Percentiles rank a stretch among this genome's conserved stretches.
Evolutionary conservation across 495 filamentous ascomycete genomes (phyloP).

Genomic region (Penicillium antarcticum): DNA sequence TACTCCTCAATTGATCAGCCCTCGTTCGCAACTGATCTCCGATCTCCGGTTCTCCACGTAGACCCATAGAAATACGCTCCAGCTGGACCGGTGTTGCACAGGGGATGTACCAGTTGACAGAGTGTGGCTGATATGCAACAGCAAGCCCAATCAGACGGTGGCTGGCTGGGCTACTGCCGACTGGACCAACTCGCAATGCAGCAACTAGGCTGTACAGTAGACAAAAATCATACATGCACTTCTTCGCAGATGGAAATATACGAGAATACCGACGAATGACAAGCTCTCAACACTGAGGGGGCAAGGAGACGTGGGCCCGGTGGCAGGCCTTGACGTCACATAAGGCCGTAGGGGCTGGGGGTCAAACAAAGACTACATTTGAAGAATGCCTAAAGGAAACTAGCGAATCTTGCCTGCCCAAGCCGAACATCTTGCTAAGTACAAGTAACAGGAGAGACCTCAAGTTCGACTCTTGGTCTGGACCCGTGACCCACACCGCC

Average conservation of each 20-base stretch:
- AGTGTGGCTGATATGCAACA: constrained; percentile 10
- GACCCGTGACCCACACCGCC: constrained; percentile 31
- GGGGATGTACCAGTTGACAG: background rate
- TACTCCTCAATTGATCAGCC: background rate
- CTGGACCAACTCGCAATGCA: constrained; percentile 5
- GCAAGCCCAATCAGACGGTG: constrained; percentile 7
- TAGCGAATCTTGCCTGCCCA: background rate
- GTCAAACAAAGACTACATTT: background rate
- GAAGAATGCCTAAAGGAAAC: background rate
- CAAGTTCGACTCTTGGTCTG: no score
- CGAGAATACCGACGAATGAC: background rate
- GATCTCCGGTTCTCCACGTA: background rate
- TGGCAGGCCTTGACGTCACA: constrained; percentile 14
- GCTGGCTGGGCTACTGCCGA: constrained; percentile 7
- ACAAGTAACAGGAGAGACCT: no score
- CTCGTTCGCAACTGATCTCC: background rate
- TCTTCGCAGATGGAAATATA: background rate
- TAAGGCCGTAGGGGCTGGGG: background rate
- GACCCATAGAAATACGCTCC: background rate
- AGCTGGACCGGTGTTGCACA: background rate
- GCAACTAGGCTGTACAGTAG: no score
- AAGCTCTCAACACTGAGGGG: background rate
- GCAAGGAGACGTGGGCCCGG: background rate
- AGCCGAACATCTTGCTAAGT: background rate
- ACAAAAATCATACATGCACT: no score